Evolutionary conservation across 441 rosid genomes (phyloP).

Genomic region (Geranium incanum): DNA sequence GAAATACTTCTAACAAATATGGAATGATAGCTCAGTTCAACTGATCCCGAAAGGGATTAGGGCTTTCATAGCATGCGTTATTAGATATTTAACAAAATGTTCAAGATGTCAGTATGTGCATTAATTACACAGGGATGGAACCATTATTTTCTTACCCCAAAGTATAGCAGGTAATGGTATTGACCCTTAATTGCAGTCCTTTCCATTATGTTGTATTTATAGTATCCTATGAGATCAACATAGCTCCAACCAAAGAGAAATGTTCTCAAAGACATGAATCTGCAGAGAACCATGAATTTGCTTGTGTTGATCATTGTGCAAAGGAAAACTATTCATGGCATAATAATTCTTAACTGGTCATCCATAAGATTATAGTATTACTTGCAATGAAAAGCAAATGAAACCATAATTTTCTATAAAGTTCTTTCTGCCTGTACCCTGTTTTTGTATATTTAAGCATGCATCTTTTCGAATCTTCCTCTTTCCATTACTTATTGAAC

Average conservation of each 20-base stretch:
- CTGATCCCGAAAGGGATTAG: background rate
- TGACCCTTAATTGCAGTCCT: background rate
- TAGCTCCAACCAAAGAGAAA: background rate
- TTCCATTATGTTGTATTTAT: background rate
- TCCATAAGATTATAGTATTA: background rate
- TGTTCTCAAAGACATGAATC: background rate
- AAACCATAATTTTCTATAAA: conserved; percentile 1
- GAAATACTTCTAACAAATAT: no score
- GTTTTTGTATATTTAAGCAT: background rate
- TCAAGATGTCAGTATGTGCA: background rate
- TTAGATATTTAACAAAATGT: background rate
- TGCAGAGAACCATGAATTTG: background rate
- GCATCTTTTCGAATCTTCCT: conserved; percentile 4
- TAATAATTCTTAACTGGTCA: background rate
- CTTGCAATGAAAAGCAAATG: background rate
- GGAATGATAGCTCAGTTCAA: background rate
- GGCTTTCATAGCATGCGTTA: background rate
- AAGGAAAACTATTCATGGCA: background rate
- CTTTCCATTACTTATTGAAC: conserved; percentile 16
- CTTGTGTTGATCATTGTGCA: background rate
- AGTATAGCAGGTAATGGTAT: background rate
- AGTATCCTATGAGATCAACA: background rate
- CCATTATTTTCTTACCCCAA: background rate
- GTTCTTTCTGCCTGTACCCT: conserved; percentile 5
- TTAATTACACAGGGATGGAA: background rate